phyloP scores from a whole-genome alignment of 441 rosid genomes.

The Populus tomentosa region DNA sequence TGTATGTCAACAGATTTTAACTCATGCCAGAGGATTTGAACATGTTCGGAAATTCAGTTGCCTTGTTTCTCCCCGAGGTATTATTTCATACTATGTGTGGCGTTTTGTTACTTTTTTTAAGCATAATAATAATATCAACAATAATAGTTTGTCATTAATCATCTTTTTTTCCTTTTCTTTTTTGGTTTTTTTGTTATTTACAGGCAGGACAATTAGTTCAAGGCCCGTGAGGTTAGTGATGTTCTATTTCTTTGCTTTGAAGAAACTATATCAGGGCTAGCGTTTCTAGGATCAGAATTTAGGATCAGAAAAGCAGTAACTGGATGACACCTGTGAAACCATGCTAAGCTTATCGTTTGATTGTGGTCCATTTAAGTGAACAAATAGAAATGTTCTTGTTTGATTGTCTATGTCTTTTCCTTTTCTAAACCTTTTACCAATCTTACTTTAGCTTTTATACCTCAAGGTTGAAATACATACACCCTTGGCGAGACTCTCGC shows the following conservation, averaged over 20 bases:
- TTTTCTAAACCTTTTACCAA: not conserved
- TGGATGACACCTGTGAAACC: too few species aligned
- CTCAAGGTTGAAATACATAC: not conserved
- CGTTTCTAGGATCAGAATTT: too few species aligned
- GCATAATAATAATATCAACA: not conserved
- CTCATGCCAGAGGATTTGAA: slow-evolving; percentile 36
- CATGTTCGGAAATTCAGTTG: slow-evolving; percentile 40
- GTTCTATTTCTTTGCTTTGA: not conserved
- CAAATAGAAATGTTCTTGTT: too few species aligned
- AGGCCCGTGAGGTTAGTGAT: slow-evolving; percentile 41
- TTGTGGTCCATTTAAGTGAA: too few species aligned
- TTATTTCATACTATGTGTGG: not conserved
- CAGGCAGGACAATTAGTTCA: slow-evolving; percentile 50
- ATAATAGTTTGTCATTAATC: not conserved
- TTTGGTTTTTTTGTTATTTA: not conserved
- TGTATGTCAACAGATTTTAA: slow-evolving; percentile 34
- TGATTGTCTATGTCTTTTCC: not conserved
- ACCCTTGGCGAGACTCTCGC: not conserved
- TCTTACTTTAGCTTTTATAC: not conserved
- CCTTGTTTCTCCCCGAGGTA: slow-evolving; percentile 49
- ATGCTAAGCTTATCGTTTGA: too few species aligned
- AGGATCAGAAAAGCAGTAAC: too few species aligned
- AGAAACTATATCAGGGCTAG: too few species aligned
- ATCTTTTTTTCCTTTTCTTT: not conserved
- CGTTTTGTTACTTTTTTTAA: not conserved